Evolutionary conservation across 805 yeast species (phyloP), one percentile per base, ranked within the genome.

Genomic region (Yamadazyma endophytica): DNA sequence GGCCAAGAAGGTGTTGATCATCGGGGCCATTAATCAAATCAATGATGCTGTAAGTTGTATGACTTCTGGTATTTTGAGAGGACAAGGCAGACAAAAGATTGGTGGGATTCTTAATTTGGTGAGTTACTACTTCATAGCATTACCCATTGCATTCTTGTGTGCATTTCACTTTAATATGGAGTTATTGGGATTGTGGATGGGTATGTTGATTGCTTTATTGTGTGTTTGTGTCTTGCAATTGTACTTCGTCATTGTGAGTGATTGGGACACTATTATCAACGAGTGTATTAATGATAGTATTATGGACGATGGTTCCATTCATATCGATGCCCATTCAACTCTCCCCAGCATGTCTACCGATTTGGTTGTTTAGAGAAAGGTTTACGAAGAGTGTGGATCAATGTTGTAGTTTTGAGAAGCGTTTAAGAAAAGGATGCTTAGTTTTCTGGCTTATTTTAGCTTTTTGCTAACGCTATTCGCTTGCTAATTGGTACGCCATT

Each of bases 11-110:
- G 68, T 71, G 8, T 57, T 70, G 31, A 44, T 67, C 9, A 47
- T 73, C n/a, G 75, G 71, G 2, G 70, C 74, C 1, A 32, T 71
- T n/a, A 71, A 68, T 40, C 80, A 75, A 47, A 45, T 73, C 19
- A 70, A 68, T 43, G 81, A 75, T 44, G 66, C 66, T 17, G 39
- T 74, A 25, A 54, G 72, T 23, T 66, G 76, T 31, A 55, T 69
- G 2, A 59, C 75, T n/a, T 71, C 69, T 5, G 81, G 81, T 1
- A 56, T 74, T 17, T 56, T 75, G 34, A 54, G 81, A 40, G 80
- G 80, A 15, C 80, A 75, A 47, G 80, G 80, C 3, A 43, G 74
- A 35, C 81, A 75, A 45, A 64, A 63, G 39, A 72, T 75, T 34
- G 80, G 79, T 8, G 79, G 80, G 4, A 56, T 61, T 33, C 55